Evolutionary conservation across 441 rosid genomes (phyloP).

Genomic region (Hura crepitans): DNA sequence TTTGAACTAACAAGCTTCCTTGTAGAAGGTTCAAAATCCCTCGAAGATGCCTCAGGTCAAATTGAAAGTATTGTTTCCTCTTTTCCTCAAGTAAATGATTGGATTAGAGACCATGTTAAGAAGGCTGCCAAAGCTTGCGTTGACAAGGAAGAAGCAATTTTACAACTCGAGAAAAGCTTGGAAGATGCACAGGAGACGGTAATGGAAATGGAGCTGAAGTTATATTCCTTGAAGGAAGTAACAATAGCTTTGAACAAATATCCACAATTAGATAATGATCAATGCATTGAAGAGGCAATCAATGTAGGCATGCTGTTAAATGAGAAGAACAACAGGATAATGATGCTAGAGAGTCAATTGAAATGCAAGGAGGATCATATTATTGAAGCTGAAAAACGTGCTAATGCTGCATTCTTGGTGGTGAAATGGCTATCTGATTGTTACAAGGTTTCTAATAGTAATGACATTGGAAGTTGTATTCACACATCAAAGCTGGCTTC

Average conservation of each 20-base stretch:
- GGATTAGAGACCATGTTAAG: constrained; percentile 68
- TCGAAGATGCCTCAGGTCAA: constrained; percentile 72
- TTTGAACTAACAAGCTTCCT: constrained; percentile 83
- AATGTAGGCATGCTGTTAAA: constrained; percentile 34
- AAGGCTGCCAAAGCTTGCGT: constrained; percentile 73
- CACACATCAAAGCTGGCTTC: constrained; percentile 12
- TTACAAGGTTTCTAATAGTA: constrained; percentile 24
- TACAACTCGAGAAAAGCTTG: constrained; percentile 73
- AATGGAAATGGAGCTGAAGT: constrained; percentile 69
- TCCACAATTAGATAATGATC: constrained; percentile 37
- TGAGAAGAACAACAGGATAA: constrained; percentile 42
- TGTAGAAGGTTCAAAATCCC: constrained; percentile 80
- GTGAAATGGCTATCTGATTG: constrained; percentile 54
- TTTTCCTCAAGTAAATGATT: constrained; percentile 62
- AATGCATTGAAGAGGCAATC: constrained; percentile 36
- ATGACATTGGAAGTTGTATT: constrained; percentile 25
- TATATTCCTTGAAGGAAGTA: constrained; percentile 70
- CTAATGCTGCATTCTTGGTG: constrained; percentile 45
- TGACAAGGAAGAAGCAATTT: constrained; percentile 76
- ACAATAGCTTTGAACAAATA: constrained; percentile 54
- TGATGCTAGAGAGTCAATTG: constrained; percentile 37
- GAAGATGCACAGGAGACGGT: constrained; percentile 79
- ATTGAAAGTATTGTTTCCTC: constrained; percentile 60
- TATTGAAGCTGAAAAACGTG: constrained; percentile 46
- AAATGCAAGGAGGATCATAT: constrained; percentile 37